Evolutionary conservation across 345 rosid species (phyloP).

Genomic region (Tarenaya hassleriana): DNA sequence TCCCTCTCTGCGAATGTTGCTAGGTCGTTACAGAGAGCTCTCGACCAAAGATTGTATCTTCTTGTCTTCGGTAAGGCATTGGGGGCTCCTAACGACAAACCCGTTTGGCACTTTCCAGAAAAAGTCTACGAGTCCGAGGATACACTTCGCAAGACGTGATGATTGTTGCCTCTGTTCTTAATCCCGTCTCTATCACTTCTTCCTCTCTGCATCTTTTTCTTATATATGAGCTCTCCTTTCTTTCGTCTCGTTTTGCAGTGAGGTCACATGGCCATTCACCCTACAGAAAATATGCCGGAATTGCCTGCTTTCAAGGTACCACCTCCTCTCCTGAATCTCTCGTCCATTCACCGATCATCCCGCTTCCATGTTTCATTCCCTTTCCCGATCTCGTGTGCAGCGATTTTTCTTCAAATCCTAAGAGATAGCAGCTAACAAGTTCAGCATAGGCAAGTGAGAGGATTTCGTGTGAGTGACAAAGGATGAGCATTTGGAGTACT

Average conservation of each 20-base stretch:
- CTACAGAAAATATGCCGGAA: slow-evolving; percentile 35
- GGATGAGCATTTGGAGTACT: slow-evolving; percentile 77
- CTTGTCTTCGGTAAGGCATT: slow-evolving; percentile 56
- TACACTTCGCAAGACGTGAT: slow-evolving; percentile 55
- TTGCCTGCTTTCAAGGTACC: slow-evolving; percentile 55
- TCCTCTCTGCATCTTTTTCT: not conserved
- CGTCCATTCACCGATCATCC: not conserved
- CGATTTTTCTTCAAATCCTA: slow-evolving; percentile 90
- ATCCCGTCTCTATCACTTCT: not conserved
- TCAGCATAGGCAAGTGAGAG: slow-evolving; percentile 54
- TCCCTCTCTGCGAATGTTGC: not conserved
- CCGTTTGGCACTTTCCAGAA: slow-evolving; percentile 94
- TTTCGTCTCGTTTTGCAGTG: slow-evolving; percentile 76
- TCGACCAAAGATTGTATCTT: slow-evolving; percentile 81
- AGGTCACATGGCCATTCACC: slow-evolving; percentile 69
- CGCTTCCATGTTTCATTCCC: not conserved
- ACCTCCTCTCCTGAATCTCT: not conserved
- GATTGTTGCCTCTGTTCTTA: slow-evolving; percentile 2
- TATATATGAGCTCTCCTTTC: too few species aligned
- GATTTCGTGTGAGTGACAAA: slow-evolving; percentile 92
- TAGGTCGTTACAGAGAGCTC: slow-evolving; percentile 74
- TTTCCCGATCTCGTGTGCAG: slow-evolving; percentile 34
- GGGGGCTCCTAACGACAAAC: slow-evolving; percentile 51
- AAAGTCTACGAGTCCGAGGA: slow-evolving; percentile 83
- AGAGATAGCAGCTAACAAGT: slow-evolving; percentile 66